phyloP scores from a whole-genome alignment of 257 asterid genomes.

The Nicotiana attenuata region DNA sequence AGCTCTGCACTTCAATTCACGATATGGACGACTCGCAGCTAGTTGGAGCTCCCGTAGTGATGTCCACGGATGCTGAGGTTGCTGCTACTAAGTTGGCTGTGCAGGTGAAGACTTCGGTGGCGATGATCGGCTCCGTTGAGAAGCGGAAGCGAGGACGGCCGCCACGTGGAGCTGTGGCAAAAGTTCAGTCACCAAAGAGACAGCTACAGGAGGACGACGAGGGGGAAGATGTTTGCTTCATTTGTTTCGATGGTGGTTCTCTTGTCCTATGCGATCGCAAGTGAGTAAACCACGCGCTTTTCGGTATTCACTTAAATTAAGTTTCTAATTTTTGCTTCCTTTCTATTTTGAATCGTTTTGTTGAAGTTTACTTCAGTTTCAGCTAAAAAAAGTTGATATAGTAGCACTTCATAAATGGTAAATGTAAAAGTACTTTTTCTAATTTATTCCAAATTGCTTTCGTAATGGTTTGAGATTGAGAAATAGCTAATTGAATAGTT shows the following conservation, averaged over 20 bases:
- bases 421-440: neutral
- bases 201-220: constrained; percentile 35
- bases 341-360: neutral
- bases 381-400: neutral
- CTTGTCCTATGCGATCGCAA: constrained; percentile 92
- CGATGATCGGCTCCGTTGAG: constrained; percentile 26
- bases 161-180: constrained; percentile 39
- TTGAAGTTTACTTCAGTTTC: neutral
- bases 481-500: neutral
- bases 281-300: constrained; percentile 38
- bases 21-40: constrained; percentile 25
- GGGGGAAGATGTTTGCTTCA: constrained; percentile 93
- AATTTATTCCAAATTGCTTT: constrained; percentile 11
- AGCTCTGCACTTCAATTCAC: constrained; percentile 20
- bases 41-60: constrained; percentile 9
- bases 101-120: constrained; percentile 12
- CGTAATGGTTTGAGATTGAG: constrained; percentile 10
- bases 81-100: constrained; percentile 8
- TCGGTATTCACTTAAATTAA: neutral
- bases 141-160: constrained; percentile 79
- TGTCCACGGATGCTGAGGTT: neutral
- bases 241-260: constrained; percentile 94
- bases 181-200: constrained; percentile 41
- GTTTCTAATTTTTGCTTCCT: neutral
- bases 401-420: neutral